Evolutionary conservation across 352 stramenopile genomes (phyloP), one percentile per base, ranked within the genome.

Genomic region (Phytophthora parvispora): DNA sequence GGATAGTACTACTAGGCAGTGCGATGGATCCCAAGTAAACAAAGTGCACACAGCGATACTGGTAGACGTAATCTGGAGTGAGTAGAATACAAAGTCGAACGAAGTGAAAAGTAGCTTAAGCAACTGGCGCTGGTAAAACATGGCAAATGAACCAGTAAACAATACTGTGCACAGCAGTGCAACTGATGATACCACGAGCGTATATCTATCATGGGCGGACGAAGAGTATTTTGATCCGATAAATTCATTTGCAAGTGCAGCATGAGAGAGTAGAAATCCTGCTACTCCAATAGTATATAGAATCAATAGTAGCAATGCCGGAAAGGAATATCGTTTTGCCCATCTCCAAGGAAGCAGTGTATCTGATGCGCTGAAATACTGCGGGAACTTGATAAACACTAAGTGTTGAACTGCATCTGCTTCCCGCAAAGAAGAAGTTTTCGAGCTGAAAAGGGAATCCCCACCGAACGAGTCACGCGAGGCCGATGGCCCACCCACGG

Each of bases 61-160:
- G 13, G 71, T 74, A 16, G 56, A 24, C 1, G 66, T 63, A 12
- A 72, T 53, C 51, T 86, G 64, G 5, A 67, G 24, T 0, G 54
- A 60, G 60, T 83, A 75, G 36, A 80, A 83, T 9, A 73, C 40
- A 24, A 80, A 83, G 40, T 83, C 72, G 43, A 83, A 83, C 15
- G 78, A 86, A 4, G 29, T 61, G 18, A 72, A 18, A 24, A 83
- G 43, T 1, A 69, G 36, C 16, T 43, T 25, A 5, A 83, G 54
- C 3, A 86, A 32, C 18, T 80, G 34, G 1, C 67, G 69, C 15
- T 86, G 61, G 28, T 72, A 75, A 22, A 71, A 32, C 2, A 22
- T 32, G 3, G 27, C 36, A 25, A 73, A 73, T 2, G 43, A 40
- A 29, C 9, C 13, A 10, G 58, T 66, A 42, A 72, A 78, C 15